These are phyloP conservation scores for Pseudocercospora crystallina DNA, from an alignment of 2,329 filamentous ascomycete species.

Conservation along the genomic window DNA sequence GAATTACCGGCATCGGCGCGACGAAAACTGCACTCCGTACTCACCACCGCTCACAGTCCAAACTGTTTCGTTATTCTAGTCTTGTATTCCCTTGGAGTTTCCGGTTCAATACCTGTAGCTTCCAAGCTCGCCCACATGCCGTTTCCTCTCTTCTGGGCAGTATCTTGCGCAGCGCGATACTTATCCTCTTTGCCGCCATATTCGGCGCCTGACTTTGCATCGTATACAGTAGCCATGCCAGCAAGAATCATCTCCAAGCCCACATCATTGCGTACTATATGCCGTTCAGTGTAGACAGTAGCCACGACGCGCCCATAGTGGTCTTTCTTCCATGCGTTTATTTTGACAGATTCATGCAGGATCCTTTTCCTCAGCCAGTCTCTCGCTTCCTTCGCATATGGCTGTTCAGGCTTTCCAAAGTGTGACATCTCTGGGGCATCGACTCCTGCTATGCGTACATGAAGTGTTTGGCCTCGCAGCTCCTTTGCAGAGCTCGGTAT, in stretches of 20 bases:
- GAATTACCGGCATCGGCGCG: background rate
- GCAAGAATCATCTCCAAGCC: conserved; percentile 84
- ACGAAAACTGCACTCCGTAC: too few relatives aligned
- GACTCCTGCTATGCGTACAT: conserved; percentile 84
- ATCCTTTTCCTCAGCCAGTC: conserved; percentile 76
- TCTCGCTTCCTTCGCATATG: conserved; percentile 76
- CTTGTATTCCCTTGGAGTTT: conserved; percentile 90
- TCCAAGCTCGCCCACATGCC: conserved; percentile 64
- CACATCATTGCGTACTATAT: conserved; percentile 71
- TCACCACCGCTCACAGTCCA: too few relatives aligned
- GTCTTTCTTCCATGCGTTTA: conserved; percentile 79
- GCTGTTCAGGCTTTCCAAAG: conserved; percentile 86
- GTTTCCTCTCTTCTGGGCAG: conserved; percentile 41
- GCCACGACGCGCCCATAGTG: conserved; percentile 91
- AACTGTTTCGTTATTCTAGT: conserved; percentile 47
- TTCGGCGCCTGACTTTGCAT: conserved; percentile 85
- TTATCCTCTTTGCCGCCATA: conserved; percentile 68
- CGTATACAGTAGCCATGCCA: conserved; percentile 87
- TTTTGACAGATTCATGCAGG: conserved; percentile 70
- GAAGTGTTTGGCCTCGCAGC: conserved; percentile 59
- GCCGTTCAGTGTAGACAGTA: conserved; percentile 64
- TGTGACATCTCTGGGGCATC: conserved; percentile 93
- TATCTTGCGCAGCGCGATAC: conserved; percentile 64
- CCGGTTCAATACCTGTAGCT: conserved; percentile 59
- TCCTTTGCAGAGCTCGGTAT: conserved; percentile 19